These are phyloP conservation scores for Fusarium guadeloupense DNA, from an alignment of 2,329 filamentous ascomycete genomes.

Conservation along the genomic window DNA sequence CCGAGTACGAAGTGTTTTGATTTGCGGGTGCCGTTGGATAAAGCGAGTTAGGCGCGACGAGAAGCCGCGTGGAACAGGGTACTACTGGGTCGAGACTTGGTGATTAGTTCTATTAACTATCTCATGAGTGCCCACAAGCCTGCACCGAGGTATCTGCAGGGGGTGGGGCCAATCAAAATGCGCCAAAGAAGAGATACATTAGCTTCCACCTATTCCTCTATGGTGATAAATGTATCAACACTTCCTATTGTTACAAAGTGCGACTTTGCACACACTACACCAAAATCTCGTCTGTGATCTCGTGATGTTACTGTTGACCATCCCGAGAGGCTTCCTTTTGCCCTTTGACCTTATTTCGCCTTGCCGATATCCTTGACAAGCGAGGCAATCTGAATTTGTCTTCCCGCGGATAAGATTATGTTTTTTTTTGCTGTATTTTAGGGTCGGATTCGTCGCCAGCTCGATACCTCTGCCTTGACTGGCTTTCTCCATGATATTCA, in stretches of 20 bases:
- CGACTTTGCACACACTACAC: conserved; percentile 3
- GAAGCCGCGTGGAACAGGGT: too few relatives aligned
- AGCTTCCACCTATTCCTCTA: background rate
- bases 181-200: background rate
- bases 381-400: background rate
- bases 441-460: background rate
- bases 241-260: conserved; percentile 1
- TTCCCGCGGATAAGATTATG: conserved; percentile 3
- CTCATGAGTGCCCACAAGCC: too few relatives aligned
- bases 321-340: background rate
- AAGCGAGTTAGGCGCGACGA: too few relatives aligned
- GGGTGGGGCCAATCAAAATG: background rate
- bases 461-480: background rate
- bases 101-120: too few relatives aligned
- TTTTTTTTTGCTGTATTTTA: conserved; percentile 7
- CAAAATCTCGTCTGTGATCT: background rate
- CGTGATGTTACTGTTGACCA: background rate
- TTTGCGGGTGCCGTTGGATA: too few relatives aligned
- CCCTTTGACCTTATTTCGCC: background rate
- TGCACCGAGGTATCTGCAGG: background rate
- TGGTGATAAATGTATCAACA: conserved; percentile 13
- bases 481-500: background rate
- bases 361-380: conserved; percentile 8
- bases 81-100: too few relatives aligned
- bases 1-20: too few relatives aligned